A percentile compares a stretch with the other conserved stretches of the same genome.
These are phyloP conservation scores for Rheum nobile DNA, from an alignment of 148 eudicot species.

Conservation along the genomic window DNA sequence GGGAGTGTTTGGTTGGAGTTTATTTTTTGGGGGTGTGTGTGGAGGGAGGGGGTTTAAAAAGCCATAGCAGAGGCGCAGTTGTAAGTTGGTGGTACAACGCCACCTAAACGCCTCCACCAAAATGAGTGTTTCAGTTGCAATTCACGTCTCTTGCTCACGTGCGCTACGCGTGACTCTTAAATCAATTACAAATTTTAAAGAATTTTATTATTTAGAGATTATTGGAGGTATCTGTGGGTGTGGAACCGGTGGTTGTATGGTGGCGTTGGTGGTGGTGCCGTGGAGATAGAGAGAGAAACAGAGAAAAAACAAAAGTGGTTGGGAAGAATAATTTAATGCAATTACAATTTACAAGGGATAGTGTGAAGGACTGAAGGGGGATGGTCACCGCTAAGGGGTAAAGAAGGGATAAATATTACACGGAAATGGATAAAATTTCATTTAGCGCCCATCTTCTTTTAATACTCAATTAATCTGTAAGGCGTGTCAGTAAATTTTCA, in stretches of 20 bases:
- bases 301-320: neutral
- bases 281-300: neutral
- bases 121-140: slow-evolving; percentile 2
- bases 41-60: neutral
- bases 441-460: neutral
- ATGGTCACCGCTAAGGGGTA: neutral
- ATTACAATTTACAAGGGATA: neutral
- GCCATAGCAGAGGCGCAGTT: neutral
- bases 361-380: no score
- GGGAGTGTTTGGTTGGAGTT: neutral
- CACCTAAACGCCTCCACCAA: slow-evolving; percentile 7
- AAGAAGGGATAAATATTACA: neutral
- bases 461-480: neutral
- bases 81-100: slow-evolving; percentile 8
- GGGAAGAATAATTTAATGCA: neutral
- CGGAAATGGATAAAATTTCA: neutral
- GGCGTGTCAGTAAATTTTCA: neutral
- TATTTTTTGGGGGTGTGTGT: neutral
- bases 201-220: neutral
- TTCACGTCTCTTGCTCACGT: neutral
- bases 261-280: neutral
- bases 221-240: neutral
- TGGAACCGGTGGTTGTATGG: neutral
- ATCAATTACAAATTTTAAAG: neutral
- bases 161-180: neutral